phyloP scores from a whole-genome alignment of 1,284 basidiomycete genomes.

The Ceratobasidium sp. region DNA sequence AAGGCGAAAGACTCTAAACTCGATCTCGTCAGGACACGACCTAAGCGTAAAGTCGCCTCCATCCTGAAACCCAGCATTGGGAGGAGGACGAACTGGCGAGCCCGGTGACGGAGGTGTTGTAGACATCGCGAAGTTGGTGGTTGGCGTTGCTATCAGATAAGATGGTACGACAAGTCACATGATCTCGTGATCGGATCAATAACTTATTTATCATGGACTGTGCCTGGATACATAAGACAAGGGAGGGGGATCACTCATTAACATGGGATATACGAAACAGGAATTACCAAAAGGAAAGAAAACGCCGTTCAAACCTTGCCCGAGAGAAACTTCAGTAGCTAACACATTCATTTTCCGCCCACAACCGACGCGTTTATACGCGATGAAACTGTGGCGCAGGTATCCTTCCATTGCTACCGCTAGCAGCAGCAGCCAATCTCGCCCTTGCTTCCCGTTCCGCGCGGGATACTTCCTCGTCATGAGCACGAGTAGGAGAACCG shows the following conservation, averaged over 20 bases:
- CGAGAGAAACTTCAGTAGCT: neutral
- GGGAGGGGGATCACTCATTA: neutral
- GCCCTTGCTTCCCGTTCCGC: slow-evolving; percentile 37
- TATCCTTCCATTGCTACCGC: neutral
- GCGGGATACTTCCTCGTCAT: slow-evolving; percentile 27
- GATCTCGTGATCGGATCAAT: neutral
- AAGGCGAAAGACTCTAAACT: slow-evolving; percentile 39
- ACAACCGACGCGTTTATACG: neutral
- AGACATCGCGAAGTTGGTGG: slow-evolving; percentile 6
- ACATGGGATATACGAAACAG: neutral
- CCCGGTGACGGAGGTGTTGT: neutral
- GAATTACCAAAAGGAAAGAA: neutral
- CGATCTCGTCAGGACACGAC: slow-evolving; percentile 13
- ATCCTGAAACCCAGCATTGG: slow-evolving; percentile 36
- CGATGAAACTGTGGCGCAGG: slow-evolving; percentile 17
- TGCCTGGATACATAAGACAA: neutral
- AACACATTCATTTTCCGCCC: no score
- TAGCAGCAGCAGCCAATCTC: slow-evolving; percentile 9
- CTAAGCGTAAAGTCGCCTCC: slow-evolving; percentile 33
- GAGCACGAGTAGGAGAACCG: slow-evolving; percentile 30
- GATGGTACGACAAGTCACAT: slow-evolving; percentile 25
- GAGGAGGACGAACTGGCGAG: slow-evolving; percentile 3
- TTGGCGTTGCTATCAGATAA: slow-evolving; percentile 41
- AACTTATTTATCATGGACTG: neutral
- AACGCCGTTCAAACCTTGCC: neutral